Evolutionary conservation across 2,329 filamentous ascomycete species (phyloP), one percentile per base, ranked within the genome.

Genomic region (Fusarium liriodendri): DNA sequence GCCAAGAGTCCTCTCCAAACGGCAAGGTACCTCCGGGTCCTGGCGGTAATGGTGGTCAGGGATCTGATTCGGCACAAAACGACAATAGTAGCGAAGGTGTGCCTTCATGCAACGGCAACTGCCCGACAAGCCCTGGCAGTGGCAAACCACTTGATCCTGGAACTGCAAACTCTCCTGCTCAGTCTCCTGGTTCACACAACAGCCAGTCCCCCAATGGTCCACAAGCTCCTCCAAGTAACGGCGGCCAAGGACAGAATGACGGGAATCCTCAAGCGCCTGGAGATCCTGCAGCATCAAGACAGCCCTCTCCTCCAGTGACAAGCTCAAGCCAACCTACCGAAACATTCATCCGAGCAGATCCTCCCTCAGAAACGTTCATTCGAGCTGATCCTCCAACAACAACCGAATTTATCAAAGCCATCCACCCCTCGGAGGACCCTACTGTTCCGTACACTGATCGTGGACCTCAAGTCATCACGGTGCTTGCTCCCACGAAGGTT

Each of bases 401-500:
- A 27, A 67, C 67, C 1, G 37, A 35, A n/a, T 38, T 57, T 35
- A 52, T 45, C 20, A 20, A 27, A 50, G 35, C 22, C 11, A 58
- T 27, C 3, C 50, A 57, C 29, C 20, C 58, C 25, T n/a, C 45
- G 29, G 47, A 62, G 10, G 10, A 13, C 16, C n/a, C 37, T 4
- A 38, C 27, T 13, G 37, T 22, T 14, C 47, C 25, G 16, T 25
- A 60, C 38, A 33, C 27, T 5, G 62, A n/a, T 25, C 62, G 8
- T 27, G 52, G 58, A 14, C 73, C 67, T 57, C 54, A 74, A 9
- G 52, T 78, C 20, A 66, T 79, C 27, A 80, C 77, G 16, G 67
- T 81, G 7, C 75, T 79, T 42, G 66, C 76, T 18, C 66, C 79
- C 22, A 70, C 72, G 13, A 67, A 71, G 20, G 59, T 75, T 11